Evolutionary conservation across 1,284 basidiomycete genomes (phyloP), one percentile per base, ranked within the genome.

Genomic region (Lignosus rhinocerotis): DNA sequence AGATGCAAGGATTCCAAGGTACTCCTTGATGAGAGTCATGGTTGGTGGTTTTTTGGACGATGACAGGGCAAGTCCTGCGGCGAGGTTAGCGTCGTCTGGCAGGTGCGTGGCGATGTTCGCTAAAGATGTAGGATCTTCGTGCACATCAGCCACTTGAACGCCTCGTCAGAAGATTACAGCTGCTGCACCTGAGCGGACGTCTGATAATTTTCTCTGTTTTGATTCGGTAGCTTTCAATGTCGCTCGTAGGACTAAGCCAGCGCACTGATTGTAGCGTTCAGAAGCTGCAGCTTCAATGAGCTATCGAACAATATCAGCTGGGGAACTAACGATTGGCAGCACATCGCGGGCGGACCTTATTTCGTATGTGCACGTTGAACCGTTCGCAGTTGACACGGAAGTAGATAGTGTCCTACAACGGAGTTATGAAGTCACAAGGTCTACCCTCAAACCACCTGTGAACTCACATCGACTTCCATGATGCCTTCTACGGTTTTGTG

Each of bases 361-460:
- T 96, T 36, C 96, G 89, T 50, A 98, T 86, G 66, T 93, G 88
- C 34, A 95, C 80, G 66, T 93, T 88, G 74, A 96, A 96, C 65
- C 87, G 90, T 65, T 96, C 90, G 69, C 88, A 91, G 74, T 97
- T 95, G 54, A 98, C 83, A 46, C 90, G 85, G 70, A 95, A 90
- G 74, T 89, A 89, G 21, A 90, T 81, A 3, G 78, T 78, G 19
- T 88, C 83, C 92, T 94, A 25, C 6, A 59, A 2, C 38, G n/a
- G 58, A 55, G 21, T 11, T 53, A 50, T 38, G 17, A 19, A 41
- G 21, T 25, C 31, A 19, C 8, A 0, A 33, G n/a, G 14, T 31
- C 48, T 33, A 14, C 31, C 6, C 9, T 6, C 11, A 31, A 6
- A 8, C 11, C 11, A 14, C 10, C 19, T 11, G 19, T 6, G n/a